Base-by-base conservation (phyloP, 1,284 basidiomycete species). In the Earliella scabrosa region DNA sequence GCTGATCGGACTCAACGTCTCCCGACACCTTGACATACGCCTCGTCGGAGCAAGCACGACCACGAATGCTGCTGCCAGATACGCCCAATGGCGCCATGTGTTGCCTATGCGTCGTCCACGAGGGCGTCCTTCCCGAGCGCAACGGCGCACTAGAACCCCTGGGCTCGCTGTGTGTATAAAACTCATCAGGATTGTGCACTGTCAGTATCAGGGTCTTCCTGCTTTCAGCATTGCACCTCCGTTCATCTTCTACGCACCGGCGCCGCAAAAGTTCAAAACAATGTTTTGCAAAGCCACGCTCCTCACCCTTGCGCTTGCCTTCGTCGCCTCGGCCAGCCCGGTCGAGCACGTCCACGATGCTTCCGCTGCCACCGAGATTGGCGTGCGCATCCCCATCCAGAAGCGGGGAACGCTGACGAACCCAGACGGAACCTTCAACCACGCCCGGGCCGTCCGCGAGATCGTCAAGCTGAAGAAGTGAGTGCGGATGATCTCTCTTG, bases 201-300 rank as follows among this genome's bases (percentile, higher is more conserved):
- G n/a, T 41, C 21, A 24, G 14, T 23, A 41, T 41, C 39, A 41
- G 39, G 39, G 10, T 41, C 39, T 24, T 13, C 39, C 39, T 41
- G 39, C 39, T 41, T 10, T 24, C 2, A 13, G 11, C n/a, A 13
- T 24, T 18, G 10, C 23, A 20, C 39, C 11, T 11, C 39, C 24
- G 10, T 4, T 9, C 10, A 39, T 20, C n/a, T 18, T 16, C 36
- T 38, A 16, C 6, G 18, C 39, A 8, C 23, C 23, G 16, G 39
- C 23, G 39, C 39, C 20, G 21, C 23, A n/a, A 11, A 4, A 13
- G 23, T 38, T 29, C 29, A 32, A n/a, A n/a, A n/a, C 14, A 23
- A 66, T 68, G 66, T 63, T 66, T 52, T 64, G 57, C 64, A 68
- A 66, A 48, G 52, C 65, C 48, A 52, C 60, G 32, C 56, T 68